Evolutionary conservation across 805 yeast species (phyloP), one percentile per base, ranked within the genome.

Genomic region (Candida incommunis): DNA sequence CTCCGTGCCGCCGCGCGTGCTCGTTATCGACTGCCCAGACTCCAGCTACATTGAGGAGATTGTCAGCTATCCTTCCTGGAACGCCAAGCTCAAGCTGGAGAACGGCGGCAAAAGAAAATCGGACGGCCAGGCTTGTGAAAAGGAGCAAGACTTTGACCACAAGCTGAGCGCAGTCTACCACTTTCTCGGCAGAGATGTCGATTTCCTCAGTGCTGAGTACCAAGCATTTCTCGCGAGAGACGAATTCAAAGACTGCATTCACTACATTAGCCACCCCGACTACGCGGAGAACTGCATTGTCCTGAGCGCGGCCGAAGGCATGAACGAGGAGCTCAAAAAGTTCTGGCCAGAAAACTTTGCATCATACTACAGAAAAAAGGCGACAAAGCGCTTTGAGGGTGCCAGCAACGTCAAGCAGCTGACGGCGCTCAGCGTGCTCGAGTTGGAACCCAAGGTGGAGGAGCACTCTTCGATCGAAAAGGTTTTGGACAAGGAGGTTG

Each of bases 1-100:
- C 4, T 72, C 78, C 46, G 47, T 57, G 1, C 82, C 82, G 46
- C 70, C 76, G 1, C 75, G 80, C 26, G 64, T 83, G 13, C 57
- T 86, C 23, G 67, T 90, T 1, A 52, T 90, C 4, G 96, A 90
- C 55, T 71, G 86, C 22, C 95, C 96, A 0, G 64, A 68, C 16
- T 45, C 49, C 0, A 59, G 56, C 0, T 82, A 79, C 54, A 58
- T 76, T 15, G 51, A 49, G 18, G 59, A 48, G 11, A 61, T 67
- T 0, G 21, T 64, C 1, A 29, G 35, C 21, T 21, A n/a, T 18
- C 27, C 27, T 13, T 18, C 41, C 15, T 46, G 42, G 42, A 18
- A 3, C 18, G 24, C 45, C 11, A 18, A 26, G 11, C 23, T 2
- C 35, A 22, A 16, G 2, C 40, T 22, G 2, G 31, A 44, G 2